Evolutionary conservation across 768 basidiomycete species (phyloP).

Genomic region (Boletales sp.): DNA sequence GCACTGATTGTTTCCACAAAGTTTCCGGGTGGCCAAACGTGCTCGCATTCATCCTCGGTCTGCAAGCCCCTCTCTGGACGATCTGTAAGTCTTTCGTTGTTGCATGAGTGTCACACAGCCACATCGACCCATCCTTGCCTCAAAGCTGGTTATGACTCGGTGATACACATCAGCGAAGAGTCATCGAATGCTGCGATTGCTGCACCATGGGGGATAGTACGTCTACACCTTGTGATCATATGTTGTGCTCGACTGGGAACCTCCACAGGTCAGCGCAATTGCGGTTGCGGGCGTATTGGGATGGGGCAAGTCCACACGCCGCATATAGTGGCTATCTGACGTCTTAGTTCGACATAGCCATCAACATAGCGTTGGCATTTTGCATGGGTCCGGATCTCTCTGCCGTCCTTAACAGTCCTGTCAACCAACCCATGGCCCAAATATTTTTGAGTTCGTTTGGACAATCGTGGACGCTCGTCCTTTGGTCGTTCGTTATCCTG

Average conservation of each 20-base stretch:
- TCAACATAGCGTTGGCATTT: conserved; percentile 54
- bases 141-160: conserved; percentile 43
- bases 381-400: conserved; percentile 52
- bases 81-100: conserved; percentile 24
- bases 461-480: conserved; percentile 36
- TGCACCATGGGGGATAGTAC: conserved; percentile 55
- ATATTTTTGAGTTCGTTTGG: conserved; percentile 41
- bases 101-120: neutral
- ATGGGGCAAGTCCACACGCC: conserved; percentile 29
- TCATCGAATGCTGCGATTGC: conserved; percentile 50
- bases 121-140: neutral
- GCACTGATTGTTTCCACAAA: conserved; percentile 1
- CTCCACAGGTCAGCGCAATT: conserved; percentile 31
- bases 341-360: conserved; percentile 22
- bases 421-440: conserved; percentile 41
- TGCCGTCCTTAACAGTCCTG: conserved; percentile 28
- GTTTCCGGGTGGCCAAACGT: conserved; percentile 42
- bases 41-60: conserved; percentile 43
- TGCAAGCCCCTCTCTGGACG: conserved; percentile 45
- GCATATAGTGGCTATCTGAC: neutral
- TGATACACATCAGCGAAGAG: conserved; percentile 51
- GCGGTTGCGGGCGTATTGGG: conserved; percentile 44
- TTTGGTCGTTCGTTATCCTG: conserved; percentile 53
- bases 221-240: neutral
- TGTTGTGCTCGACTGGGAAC: neutral